A percentile compares a stretch with the other conserved stretches of the same genome.
Conservation (phyloP, 176 grass and related monocot genomes). For the Canna indica region DNA sequence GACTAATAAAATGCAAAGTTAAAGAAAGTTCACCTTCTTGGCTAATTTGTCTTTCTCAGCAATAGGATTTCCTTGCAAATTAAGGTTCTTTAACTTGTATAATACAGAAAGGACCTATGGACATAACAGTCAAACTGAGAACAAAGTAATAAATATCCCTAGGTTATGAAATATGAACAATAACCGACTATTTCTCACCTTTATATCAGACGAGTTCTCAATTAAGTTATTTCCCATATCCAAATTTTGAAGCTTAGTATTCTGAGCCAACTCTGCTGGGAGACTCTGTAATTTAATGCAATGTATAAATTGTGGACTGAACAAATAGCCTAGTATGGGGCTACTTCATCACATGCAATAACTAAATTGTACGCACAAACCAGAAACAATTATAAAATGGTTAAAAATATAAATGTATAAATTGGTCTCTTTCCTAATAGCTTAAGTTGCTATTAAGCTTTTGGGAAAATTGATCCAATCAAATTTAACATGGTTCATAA, state of each 20-base stretch:
- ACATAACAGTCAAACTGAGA: no score
- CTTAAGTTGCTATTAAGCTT: no score
- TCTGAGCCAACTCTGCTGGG: constrained; percentile 56
- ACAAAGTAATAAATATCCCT: no score
- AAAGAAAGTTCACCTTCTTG: constrained; percentile 42
- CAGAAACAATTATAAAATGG: no score
- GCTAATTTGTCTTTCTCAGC: constrained; percentile 47
- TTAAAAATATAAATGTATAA: no score
- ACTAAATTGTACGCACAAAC: no score
- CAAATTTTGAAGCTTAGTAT: constrained; percentile 63
- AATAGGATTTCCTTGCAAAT: constrained; percentile 85
- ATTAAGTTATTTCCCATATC: constrained; percentile 90
- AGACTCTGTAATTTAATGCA: constrained; percentile 42
- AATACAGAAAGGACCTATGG: constrained; percentile 61
- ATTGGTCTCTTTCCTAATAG: no score
- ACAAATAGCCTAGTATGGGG: not conserved
- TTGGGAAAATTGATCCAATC: no score
- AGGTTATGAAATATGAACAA: no score
- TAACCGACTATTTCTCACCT: constrained; percentile 36
- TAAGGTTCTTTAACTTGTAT: constrained; percentile 74
- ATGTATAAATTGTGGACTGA: not conserved
- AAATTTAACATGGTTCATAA: no score
- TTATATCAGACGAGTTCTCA: constrained; percentile 55
- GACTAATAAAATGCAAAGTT: not conserved
- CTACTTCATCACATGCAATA: no score